Conservation (phyloP, 805 yeast genomes). For the Cyberlindnera veronae region DNA sequence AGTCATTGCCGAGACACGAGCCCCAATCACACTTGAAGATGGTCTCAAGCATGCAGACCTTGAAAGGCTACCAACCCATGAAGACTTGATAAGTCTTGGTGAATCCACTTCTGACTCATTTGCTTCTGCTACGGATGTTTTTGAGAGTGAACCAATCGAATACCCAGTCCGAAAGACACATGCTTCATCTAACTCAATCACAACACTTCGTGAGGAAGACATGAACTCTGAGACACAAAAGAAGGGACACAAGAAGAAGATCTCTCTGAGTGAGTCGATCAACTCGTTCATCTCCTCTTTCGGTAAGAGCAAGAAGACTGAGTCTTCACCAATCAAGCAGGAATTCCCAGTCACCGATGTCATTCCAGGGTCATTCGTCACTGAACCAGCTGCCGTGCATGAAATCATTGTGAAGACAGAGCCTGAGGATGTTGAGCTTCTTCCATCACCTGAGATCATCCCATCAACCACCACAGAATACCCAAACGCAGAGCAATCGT, state of each 20-base stretch:
- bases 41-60: slow-evolving; percentile 19
- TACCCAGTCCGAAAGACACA: slow-evolving; percentile 7
- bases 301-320: slow-evolving; percentile 4
- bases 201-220: slow-evolving; percentile 17
- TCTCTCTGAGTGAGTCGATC: slow-evolving; percentile 23
- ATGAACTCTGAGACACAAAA: background rate
- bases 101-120: slow-evolving; percentile 22
- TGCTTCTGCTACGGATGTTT: slow-evolving; percentile 23
- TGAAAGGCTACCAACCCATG: slow-evolving; percentile 7
- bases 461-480: background rate
- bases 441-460: background rate
- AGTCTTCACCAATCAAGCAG: slow-evolving; percentile 2
- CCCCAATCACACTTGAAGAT: slow-evolving; percentile 16
- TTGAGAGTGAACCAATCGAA: slow-evolving; percentile 13
- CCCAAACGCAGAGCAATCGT: too few relatives aligned
- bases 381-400: background rate
- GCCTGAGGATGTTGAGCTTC: background rate
- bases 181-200: slow-evolving; percentile 20
- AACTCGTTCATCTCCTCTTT: slow-evolving; percentile 18
- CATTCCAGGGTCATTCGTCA: slow-evolving; percentile 1
- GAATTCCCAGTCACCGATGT: background rate
- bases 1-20: slow-evolving; percentile 10
- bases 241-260: slow-evolving; percentile 17
- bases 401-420: too few relatives aligned
- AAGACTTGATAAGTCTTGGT: slow-evolving; percentile 14